Base-by-base conservation (phyloP, 371 early-diverging fungal genomes). In the Synchytrium microbalum region DNA sequence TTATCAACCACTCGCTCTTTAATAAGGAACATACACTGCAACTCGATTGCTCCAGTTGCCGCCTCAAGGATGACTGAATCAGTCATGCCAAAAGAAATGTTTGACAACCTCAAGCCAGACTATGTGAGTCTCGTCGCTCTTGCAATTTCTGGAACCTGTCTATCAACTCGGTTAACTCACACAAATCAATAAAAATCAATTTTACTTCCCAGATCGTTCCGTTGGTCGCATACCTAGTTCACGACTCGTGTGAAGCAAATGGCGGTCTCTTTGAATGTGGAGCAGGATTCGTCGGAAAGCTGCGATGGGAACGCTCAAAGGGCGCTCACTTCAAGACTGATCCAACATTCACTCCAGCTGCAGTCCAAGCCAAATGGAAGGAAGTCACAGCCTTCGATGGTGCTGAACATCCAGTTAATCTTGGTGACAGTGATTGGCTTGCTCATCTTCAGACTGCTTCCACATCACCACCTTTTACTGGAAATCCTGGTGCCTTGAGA, bases 61-160 rank as follows among this genome's bases (percentile, higher is more conserved):
- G 98, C 95, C 28, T 93, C 95, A 32, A 83, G 94, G 66, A 95
- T 98, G 93, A 96, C 96, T n/a, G 98, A 93, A 70, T 91, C 94
- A 55, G 85, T 95, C 61, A 82, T 97, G 84, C 98, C 96, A 32
- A 90, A 92, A 32, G 97, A 95, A 56, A 81, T 97, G 63, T 84
- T 97, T 59, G 88, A 85, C 10, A 83, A 89, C 26, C 84, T 98
- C 53, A 96, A 95, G 79, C 98, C 98, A 64, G 95, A 98, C 68
- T 94, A 87, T 74, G n/a, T n/a, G n/a, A n/a, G n/a, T n/a, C n/a
- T n/a, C n/a, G n/a, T n/a, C n/a, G n/a, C n/a, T n/a, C n/a, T n/a
- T 14, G 69, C 59, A 0, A 19, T 51, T n/a, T 19, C 52, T 51
- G 52, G n/a, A 51, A 19, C n/a, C 19, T 51, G 52, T 19, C 19